phyloP scores from a whole-genome alignment of 176 grass and related monocot genomes.

The Musa itinerans region DNA sequence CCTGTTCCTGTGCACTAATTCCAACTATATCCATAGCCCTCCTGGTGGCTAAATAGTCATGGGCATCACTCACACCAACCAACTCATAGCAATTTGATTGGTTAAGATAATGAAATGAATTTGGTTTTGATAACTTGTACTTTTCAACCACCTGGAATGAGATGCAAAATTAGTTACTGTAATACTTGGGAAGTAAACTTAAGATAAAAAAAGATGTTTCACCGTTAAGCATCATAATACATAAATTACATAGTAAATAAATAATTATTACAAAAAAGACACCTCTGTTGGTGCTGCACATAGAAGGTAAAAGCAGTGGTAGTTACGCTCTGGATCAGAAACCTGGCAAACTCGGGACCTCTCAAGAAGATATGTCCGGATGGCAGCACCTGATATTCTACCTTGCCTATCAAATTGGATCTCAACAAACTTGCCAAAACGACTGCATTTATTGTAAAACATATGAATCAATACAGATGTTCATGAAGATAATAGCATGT shows the following conservation, averaged over 20 bases:
- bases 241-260: slow-evolving; percentile 8
- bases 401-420: slow-evolving; percentile 96
- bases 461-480: neutral
- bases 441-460: slow-evolving; percentile 36
- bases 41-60: slow-evolving; percentile 87
- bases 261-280: slow-evolving; percentile 16
- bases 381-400: slow-evolving; percentile 95
- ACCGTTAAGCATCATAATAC: neutral
- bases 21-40: slow-evolving; percentile 99
- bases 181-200: neutral
- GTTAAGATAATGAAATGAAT: slow-evolving; percentile 91
- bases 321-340: slow-evolving; percentile 92
- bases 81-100: slow-evolving; percentile 98
- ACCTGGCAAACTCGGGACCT: slow-evolving; percentile 95
- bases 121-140: slow-evolving; percentile 79
- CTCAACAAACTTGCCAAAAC: slow-evolving; percentile 99
- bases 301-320: slow-evolving; percentile 99
- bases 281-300: slow-evolving; percentile 90
- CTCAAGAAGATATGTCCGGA: slow-evolving; percentile 96
- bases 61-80: slow-evolving; percentile 86
- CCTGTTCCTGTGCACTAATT: slow-evolving; percentile 90
- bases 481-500: neutral
- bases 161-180: slow-evolving; percentile 24
- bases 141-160: slow-evolving; percentile 69
- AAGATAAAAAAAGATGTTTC: neutral